Percentiles rank a stretch among this genome's conserved stretches.
phyloP scores from a whole-genome alignment of 805 yeast species.

The Danielozyma ontarioensis region DNA sequence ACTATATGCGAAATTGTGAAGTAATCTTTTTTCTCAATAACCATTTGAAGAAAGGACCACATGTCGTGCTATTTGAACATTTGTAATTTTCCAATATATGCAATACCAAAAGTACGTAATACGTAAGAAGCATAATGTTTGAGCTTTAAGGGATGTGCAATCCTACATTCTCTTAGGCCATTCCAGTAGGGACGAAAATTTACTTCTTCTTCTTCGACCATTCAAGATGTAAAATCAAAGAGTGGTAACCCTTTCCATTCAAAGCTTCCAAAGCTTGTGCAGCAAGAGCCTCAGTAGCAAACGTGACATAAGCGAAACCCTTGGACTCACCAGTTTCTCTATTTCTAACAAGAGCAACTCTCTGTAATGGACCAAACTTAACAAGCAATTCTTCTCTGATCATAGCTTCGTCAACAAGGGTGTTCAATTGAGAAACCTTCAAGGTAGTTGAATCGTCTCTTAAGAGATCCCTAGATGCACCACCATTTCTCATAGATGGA shows the following conservation, averaged over 20 bases:
- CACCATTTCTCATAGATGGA: slow-evolving; percentile 42
- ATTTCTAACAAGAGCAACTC: slow-evolving; percentile 82
- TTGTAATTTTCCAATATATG: too few relatives aligned
- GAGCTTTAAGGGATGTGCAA: too few relatives aligned
- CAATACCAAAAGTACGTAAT: too few relatives aligned
- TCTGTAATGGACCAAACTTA: slow-evolving; percentile 60
- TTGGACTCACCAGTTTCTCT: slow-evolving; percentile 91
- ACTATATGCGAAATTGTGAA: too few relatives aligned
- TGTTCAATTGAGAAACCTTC: slow-evolving; percentile 87
- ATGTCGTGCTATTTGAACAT: too few relatives aligned
- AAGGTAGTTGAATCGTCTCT: slow-evolving; percentile 86
- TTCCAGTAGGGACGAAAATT: too few relatives aligned
- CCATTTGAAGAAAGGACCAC: too few relatives aligned
- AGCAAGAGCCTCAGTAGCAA: slow-evolving; percentile 63
- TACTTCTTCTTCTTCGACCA: slow-evolving; percentile 43
- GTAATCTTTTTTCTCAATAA: too few relatives aligned
- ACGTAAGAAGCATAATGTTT: too few relatives aligned
- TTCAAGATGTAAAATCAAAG: slow-evolving; percentile 59
- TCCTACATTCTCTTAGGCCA: too few relatives aligned
- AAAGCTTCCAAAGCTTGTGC: slow-evolving; percentile 68
- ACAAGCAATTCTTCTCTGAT: slow-evolving; percentile 67
- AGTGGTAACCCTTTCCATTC: slow-evolving; percentile 90
- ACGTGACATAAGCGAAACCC: slow-evolving; percentile 93
- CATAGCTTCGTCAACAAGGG: slow-evolving; percentile 75
- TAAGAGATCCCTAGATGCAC: slow-evolving; percentile 42